Evolutionary conservation across 805 yeast species (phyloP), one percentile per base, ranked within the genome.

Genomic region (Ogataea siamensis): DNA sequence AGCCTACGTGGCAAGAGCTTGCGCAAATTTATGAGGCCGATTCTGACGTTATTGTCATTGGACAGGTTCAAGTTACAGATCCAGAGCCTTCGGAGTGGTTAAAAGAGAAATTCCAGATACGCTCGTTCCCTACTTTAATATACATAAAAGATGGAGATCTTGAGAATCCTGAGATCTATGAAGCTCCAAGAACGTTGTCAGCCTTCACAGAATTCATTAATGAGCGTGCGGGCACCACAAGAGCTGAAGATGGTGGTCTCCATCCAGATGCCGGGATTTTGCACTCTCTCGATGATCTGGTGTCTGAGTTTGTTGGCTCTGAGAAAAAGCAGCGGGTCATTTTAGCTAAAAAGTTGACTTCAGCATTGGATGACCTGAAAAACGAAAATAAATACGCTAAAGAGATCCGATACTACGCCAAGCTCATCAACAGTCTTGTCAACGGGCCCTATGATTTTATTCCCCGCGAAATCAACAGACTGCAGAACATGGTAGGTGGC

Each of bases 51-150:
- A 46, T 75, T 21, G 43, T 67, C 19, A 67, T 72, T 45, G 80
- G 58, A 44, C 66, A 66, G 39, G 74, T 77, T 11, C 73, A 71
- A 40, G 64, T 73, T 31, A 68, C 77, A 9, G 61, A 58, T 28
- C 68, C 62, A 24, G 70, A 63, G 9, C 68, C 75, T 17, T 60
- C 73, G 6, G 67, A 66, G 14, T 63, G 64, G 41, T 50, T 76
- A 26, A 62, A 64, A 40, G 51, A 57, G 21, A 54, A 52, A 32
- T 80, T 63, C 53, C 68, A 62, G 2, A 60, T 81, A 35, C 46
- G 56, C 11, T 60, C 65, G 6, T 72, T 65, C 56, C 88, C 89
- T 10, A 70, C 83, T 0, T 58, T 82, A n/a, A 48, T 78, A 27
- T 73, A 57, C 41, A 70, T 80, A 51, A 60, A 63, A 37, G 47